Evolutionary conservation across 179 eudicot genomes (phyloP), one percentile per base, ranked within the genome.

Genomic region (Beta lomatogona): DNA sequence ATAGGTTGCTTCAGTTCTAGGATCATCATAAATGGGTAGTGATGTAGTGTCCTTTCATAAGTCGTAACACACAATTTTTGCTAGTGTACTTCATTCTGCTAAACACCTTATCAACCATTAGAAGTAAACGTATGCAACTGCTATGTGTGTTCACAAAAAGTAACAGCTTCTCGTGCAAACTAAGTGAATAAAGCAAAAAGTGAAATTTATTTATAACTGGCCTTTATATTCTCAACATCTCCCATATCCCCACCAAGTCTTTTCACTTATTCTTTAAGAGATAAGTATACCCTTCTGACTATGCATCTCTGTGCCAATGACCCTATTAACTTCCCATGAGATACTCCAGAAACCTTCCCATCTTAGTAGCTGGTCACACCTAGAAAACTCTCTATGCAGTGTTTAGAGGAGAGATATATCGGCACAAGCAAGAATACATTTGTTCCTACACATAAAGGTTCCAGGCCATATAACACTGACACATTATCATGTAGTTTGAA

Each of bases 361-460:
- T 14, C 58, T 45, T 22, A 59, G 76, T 21, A 44, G 41, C 68
- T 45, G 48, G 8, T 46, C 52, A 71, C 46, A 41, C 18, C 44
- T 68, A 22, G 58, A 46, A 65, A 66, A 46, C 21, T 58, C 10
- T 9, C 21, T 54, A 53, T 5, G 53, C 22, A 6, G 18, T 54
- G 16, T 8, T n/a, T 44, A 45, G 4, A 53, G 16, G 48, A 55
- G 28, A 19, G n/a, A 25, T 19, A 48, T 68, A 54, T 21, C 59
- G 41, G 16, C n/a, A 57, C 15, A 82, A 64, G 58, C 72, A 28
- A 19, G 18, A 55, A 57, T 50, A 45, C 3, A 46, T 67, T 19
- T 9, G 71, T 75, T 53, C 67, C 11, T 25, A 75, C 45, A 61
- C 80, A 31, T 70, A 36, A 77, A 64, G 78, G 65, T 50, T 21